Conservation (phyloP, 257 asterid genomes). For the Phtheirospermum japonicum region DNA sequence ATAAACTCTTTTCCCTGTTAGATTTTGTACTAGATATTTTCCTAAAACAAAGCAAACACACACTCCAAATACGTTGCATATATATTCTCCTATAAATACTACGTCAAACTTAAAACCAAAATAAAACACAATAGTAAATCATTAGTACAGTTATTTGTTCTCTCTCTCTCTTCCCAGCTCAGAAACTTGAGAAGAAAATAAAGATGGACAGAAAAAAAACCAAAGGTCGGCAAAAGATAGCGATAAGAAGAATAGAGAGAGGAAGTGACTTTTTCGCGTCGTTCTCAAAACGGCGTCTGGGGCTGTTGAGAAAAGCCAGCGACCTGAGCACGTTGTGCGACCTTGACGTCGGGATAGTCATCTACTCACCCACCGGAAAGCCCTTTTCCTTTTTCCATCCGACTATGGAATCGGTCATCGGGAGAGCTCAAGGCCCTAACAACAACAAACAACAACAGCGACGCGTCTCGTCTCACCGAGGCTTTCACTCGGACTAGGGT, state of each 20-base stretch:
- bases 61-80: neutral
- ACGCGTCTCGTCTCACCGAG: slow-evolving; percentile 18
- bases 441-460: neutral
- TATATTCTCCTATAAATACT: slow-evolving; percentile 15
- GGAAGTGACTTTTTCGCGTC: slow-evolving; percentile 20
- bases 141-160: too few species aligned
- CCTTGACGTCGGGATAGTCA: slow-evolving; percentile 31
- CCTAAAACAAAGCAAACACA: neutral
- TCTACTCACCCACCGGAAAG: slow-evolving; percentile 41
- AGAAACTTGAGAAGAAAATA: neutral
- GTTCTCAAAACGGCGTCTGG: slow-evolving; percentile 33
- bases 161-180: too few species aligned
- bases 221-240: slow-evolving; percentile 32
- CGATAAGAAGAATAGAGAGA: slow-evolving; percentile 25
- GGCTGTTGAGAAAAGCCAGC: slow-evolving; percentile 32
- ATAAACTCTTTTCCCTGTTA: too few species aligned
- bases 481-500: slow-evolving; percentile 26
- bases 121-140: too few species aligned
- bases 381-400: slow-evolving; percentile 47
- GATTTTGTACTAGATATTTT: too few species aligned
- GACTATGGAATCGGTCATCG: slow-evolving; percentile 20
- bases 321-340: slow-evolving; percentile 33
- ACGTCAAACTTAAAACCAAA: too few species aligned
- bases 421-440: neutral
- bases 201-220: slow-evolving; percentile 28